These are phyloP conservation scores for Peltaster fructicola DNA, from an alignment of 2,329 filamentous ascomycete species.

Conservation along the genomic window DNA sequence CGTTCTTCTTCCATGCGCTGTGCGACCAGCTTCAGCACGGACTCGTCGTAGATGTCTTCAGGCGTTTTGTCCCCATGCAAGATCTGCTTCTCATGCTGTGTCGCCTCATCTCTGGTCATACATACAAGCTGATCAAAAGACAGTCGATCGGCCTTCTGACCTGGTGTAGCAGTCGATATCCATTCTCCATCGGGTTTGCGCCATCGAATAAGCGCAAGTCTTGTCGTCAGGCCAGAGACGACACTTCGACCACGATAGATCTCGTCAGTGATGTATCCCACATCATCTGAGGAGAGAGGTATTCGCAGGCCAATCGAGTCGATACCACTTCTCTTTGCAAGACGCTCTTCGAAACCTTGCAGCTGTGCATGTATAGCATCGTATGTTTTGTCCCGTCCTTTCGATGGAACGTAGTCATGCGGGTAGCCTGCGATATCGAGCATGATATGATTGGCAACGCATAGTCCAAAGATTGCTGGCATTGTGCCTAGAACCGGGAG, in stretches of 20 bases:
- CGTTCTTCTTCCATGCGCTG: conserved; percentile 47
- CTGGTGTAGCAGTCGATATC: conserved; percentile 47
- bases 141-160: conserved; percentile 61
- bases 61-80: conserved; percentile 48
- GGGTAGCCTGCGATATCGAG: conserved; percentile 69
- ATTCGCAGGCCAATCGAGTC: conserved; percentile 57
- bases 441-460: conserved; percentile 82
- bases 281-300: conserved; percentile 60
- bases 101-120: conserved; percentile 84
- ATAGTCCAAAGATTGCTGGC: conserved; percentile 90
- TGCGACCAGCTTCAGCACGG: conserved; percentile 50
- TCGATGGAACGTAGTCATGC: conserved; percentile 62
- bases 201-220: conserved; percentile 71
- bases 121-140: conserved; percentile 57
- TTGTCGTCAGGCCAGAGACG: conserved; percentile 63
- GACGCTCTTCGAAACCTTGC: conserved; percentile 61
- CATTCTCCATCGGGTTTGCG: conserved; percentile 43
- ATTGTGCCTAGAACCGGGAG: conserved; percentile 89
- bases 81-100: conserved; percentile 62
- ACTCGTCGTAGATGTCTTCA: conserved; percentile 56
- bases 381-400: conserved; percentile 80
- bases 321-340: conserved; percentile 35
- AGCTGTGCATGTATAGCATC: conserved; percentile 61
- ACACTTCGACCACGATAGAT: conserved; percentile 69
- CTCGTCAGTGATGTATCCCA: conserved; percentile 80